Evolutionary conservation across 2,329 filamentous ascomycete species (phyloP), one percentile per base, ranked within the genome.

Genomic region (Chaetomiaceae sp.): DNA sequence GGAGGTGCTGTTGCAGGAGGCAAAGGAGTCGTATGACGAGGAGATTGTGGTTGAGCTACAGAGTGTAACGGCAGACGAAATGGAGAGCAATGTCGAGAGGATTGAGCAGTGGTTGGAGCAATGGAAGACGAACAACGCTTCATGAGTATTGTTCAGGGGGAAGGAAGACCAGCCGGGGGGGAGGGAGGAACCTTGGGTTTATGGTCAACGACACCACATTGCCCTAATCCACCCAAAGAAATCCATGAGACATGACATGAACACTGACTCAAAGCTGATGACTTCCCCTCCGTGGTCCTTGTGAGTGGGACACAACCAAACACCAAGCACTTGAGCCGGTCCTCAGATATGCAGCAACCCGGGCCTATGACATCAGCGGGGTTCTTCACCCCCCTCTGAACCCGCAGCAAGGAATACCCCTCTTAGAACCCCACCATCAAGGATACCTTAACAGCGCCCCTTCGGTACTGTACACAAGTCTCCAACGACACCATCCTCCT

Each of bases 1-100:
- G 85, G 87, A 96, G 66, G 89, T 97, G 23, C 74, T 99, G 51
- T 75, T 95, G 18, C 86, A 96, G 61, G 94, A 99, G 74, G 94
- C 94, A 29, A 78, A 84, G 55, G 91, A 96, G 58, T 82, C 87
- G 10, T 99, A 92, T 65, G 87, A 89, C 49, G 82, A 87, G 69
- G 84, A 94, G 66, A 89, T 95, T 61, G 86, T 99, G 33, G 87
- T 97, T 23, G 90, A 96, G 71, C 73, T 99, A 65, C 82, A 76
- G 65, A 97, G 92, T 70, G 87, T 95, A 67, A 80, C 80, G 49
- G 78, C 84, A 2, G 86, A 91, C 47, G 89, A 96, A 70, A 87
- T 99, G 69, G 92, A 99, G 64, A 80, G 75, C 57, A 99, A 99
- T 67, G 77, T 96, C 33, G 89, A 90, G 64, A 78, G 92, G 58